Evolutionary conservation across 148 eudicot genomes (phyloP), one percentile per base, ranked within the genome.

Genomic region (Pouteria glomerata): DNA sequence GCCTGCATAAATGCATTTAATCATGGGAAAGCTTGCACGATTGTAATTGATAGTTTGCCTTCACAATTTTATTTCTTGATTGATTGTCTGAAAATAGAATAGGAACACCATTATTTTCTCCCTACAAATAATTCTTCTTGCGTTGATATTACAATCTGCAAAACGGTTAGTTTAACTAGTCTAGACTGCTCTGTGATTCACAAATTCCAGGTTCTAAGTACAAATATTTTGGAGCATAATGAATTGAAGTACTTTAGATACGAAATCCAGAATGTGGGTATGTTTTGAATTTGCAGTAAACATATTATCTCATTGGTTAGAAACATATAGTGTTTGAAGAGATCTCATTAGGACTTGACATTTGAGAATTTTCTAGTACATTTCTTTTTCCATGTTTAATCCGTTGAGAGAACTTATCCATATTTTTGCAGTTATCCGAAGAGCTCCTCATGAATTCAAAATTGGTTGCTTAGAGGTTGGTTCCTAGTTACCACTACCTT

Each of bases 401-500:
- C 50, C 45, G 16, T 58, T 30, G 4, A 24, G n/a, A n/a, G 29
- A 64, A 31, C 45, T 6, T 47, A 11, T 62, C 34, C n/a, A 5
- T 8, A 33, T 47, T 73, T 72, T 64, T 76, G 82, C 93, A 95
- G 98, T 95, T 35, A 93, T 95, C 59, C 84, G 96, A 87, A 88
- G 98, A 82, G 97, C 98, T 74, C 98, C 98, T 51, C 98, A 95
- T 66, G 97, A 95, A 81, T 95, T 95, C 85, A 95, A 95, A 81
- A 95, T 95, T 63, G 80, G 92, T 57, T 95, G 98, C 86, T 85
- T 95, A 80, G 90, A 91, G 97, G 98, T 95, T 44, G 13, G 89
- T n/a, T 75, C 57, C 56, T 68, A 45, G 52, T 67, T 21, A 21
- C 63, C 16, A 50, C 37, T 74, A 34, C 26, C 41, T 41, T 33